A percentile compares a stretch with the other conserved stretches of the same genome.
Conservation (phyloP, 345 rosid species). For the Murraya koenigii region DNA sequence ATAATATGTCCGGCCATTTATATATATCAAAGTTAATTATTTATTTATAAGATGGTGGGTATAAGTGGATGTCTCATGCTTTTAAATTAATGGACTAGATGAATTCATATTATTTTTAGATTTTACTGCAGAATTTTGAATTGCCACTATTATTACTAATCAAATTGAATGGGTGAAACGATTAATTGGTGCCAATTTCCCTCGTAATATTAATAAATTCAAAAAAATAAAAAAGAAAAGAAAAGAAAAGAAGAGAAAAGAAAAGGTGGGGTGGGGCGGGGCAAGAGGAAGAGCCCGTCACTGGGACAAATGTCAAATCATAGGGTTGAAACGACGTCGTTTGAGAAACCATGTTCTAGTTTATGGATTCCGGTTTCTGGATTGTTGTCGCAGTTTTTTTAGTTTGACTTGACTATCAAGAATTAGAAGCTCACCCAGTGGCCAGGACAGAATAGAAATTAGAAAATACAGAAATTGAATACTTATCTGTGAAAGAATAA, state of each 20-base stretch:
- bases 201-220: background rate
- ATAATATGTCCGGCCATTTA: background rate
- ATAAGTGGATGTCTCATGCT: background rate
- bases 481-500: background rate
- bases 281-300: too few species aligned
- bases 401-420: slow-evolving; percentile 5
- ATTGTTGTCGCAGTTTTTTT: background rate
- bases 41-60: too few species aligned
- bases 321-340: background rate
- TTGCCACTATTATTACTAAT: background rate
- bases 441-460: background rate
- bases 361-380: slow-evolving; percentile 6
- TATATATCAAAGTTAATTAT: too few species aligned
- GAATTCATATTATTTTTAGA: background rate
- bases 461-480: background rate
- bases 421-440: background rate
- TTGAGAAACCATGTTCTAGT: background rate
- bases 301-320: background rate
- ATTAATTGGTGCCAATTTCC: background rate
- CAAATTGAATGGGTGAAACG: background rate
- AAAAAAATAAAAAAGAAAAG: background rate
- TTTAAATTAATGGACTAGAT: background rate
- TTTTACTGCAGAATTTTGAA: background rate
- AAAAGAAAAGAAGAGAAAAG: background rate
- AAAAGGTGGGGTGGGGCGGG: too few species aligned